Conservation (phyloP, 192 early-diverging fungal species). For the Anaeromyces robustus region DNA sequence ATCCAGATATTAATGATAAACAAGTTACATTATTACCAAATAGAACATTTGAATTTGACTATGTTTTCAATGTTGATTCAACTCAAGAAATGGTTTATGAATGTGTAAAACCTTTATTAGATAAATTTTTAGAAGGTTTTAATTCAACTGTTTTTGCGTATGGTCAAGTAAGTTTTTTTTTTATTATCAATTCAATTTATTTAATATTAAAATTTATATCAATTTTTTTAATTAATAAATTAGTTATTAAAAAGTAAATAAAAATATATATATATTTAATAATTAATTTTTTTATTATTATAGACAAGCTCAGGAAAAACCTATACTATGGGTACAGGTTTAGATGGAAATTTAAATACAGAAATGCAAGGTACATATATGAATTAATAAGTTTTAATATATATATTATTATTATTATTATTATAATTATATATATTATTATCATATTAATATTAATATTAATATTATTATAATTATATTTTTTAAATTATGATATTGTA, state of each 20-base stretch:
- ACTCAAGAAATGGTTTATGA: not conserved
- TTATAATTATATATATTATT: too few species aligned
- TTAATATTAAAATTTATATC: too few species aligned
- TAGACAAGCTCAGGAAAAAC: constrained; percentile 41
- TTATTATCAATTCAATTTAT: not conserved
- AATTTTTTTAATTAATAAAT: too few species aligned
- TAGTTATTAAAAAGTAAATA: too few species aligned
- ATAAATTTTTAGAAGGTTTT: constrained; percentile 33
- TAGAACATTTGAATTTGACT: not conserved
- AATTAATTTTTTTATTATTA: too few species aligned
- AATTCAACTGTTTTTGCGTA: constrained; percentile 37
- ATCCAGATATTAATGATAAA: not conserved
- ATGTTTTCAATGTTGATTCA: not conserved
- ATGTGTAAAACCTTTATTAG: constrained; percentile 15
- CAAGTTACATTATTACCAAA: not conserved
- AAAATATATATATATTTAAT: too few species aligned
- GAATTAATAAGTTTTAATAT: too few species aligned
- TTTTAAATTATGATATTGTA: too few species aligned
- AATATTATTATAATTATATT: too few species aligned
- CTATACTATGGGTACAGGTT: constrained; percentile 35
- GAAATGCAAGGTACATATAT: not conserved
- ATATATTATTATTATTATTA: too few species aligned
- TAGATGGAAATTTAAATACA: constrained; percentile 14
- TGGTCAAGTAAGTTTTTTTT: constrained; percentile 21
- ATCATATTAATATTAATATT: too few species aligned